phyloP scores from a whole-genome alignment of 2,329 filamentous ascomycete genomes.

The Apiospora phragmitis region DNA sequence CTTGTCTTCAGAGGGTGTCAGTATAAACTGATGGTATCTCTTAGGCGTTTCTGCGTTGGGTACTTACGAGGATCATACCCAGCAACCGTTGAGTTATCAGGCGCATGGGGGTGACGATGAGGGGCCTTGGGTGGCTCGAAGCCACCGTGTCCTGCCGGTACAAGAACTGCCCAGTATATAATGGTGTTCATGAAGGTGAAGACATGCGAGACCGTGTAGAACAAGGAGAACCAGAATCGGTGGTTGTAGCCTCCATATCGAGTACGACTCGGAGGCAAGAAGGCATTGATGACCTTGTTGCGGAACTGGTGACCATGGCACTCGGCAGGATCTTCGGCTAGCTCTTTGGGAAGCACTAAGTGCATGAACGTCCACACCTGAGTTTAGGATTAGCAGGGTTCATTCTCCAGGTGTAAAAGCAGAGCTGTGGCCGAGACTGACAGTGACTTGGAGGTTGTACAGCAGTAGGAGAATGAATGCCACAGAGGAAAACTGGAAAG shows the following conservation, averaged over 20 bases:
- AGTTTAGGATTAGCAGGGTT: not conserved
- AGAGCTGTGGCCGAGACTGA: conserved; percentile 32
- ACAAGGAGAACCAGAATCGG: conserved; percentile 50
- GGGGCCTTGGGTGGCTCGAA: conserved; percentile 27
- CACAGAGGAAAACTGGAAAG: conserved; percentile 52
- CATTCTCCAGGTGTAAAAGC: not conserved
- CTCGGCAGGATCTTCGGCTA: conserved; percentile 32
- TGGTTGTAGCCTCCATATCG: conserved; percentile 27
- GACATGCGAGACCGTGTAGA: conserved; percentile 47
- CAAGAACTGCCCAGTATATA: conserved; percentile 47
- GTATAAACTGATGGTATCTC: not conserved
- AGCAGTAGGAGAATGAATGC: conserved; percentile 42
- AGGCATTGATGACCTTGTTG: conserved; percentile 37
- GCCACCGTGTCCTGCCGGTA: conserved; percentile 39
- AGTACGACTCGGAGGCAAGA: conserved; percentile 48
- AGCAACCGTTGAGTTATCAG: conserved; percentile 18
- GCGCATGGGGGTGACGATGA: conserved; percentile 18
- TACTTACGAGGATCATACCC: not conserved
- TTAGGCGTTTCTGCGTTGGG: not conserved
- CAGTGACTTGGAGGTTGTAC: conserved; percentile 49
- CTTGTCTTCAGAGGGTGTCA: conserved; percentile 37
- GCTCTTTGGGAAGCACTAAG: conserved; percentile 44
- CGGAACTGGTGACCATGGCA: conserved; percentile 33
- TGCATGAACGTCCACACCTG: conserved; percentile 55
- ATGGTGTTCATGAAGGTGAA: conserved; percentile 51